Base-by-base conservation (phyloP, 805 yeast species). In the Spathaspora gorwiae region DNA sequence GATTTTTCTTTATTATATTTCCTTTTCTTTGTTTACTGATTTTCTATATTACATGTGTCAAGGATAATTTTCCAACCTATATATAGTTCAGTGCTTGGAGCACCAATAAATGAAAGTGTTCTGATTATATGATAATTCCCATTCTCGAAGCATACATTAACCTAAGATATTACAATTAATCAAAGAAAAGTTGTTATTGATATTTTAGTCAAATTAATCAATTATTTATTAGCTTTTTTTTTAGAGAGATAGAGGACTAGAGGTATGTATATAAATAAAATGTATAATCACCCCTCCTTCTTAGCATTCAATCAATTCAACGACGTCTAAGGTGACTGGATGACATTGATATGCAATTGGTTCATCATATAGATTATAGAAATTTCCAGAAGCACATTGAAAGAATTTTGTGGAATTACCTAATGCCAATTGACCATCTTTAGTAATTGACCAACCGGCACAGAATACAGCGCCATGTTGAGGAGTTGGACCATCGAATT, bases 401-500 rank as follows among this genome's bases (percentile, higher is more conserved):
- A 54, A 69, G 46, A 70, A 70, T 35, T 52, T 50, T 6, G 64
- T 56, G 5, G 57, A 50, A 38, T 56, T 44, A 13, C 73, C 73
- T 40, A 67, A 54, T 2, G 64, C 60, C 47, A 70, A 59, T 48
- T 59, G 57, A 8, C 73, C 73, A 7, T 56, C 41, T 1, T 44
- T 38, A 3, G 69, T 62, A 26, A 69, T 58, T 34, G 64, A 61
- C 75, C 75, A 70, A 2, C 71, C 71, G 26, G 66, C 63, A 27
- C 71, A 70, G 41, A 62, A 68, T 12, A 66, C 46, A 11, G 72
- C 52, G 13, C 72, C 73, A 47, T 59, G 54, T 47, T 68, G 73
- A 13, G 73, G 73, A 8, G 64, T 56, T 7, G 73, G 72, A 1
- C 72, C 73, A 47, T 70, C 75, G 45, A 69, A 69, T 47, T 66